Evolutionary conservation across 2,329 filamentous ascomycete genomes (phyloP).

Genomic region (Cadophora sp.): DNA sequence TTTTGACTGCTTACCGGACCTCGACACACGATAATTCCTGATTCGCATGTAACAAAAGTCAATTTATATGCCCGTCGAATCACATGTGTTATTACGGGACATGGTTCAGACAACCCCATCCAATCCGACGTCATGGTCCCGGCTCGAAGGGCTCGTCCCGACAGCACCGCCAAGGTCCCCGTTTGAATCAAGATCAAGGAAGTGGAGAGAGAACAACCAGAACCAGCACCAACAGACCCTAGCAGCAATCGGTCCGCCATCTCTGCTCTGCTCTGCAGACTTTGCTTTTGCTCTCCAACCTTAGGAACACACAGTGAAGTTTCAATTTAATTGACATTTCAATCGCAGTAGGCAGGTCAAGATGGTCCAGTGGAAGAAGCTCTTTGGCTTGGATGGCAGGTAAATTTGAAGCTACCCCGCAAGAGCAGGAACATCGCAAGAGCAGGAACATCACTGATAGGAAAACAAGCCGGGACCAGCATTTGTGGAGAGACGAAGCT

Average conservation of each 20-base stretch:
- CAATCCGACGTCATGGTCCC: conserved; percentile 9
- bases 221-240: neutral
- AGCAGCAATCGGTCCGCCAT: neutral
- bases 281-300: neutral
- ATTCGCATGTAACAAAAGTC: neutral
- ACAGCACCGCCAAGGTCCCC: neutral
- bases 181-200: conserved; percentile 21
- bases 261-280: neutral
- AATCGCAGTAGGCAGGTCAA: neutral
- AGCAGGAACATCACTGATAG: conserved; percentile 22
- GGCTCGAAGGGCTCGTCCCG: neutral
- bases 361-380: conserved; percentile 43
- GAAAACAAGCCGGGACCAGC: conserved; percentile 32
- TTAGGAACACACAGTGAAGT: neutral
- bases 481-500: conserved; percentile 41
- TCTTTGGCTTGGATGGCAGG: conserved; percentile 42
- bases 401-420: conserved; percentile 30
- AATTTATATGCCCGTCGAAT: neutral
- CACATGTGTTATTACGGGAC: neutral
- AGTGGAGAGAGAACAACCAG: conserved; percentile 16
- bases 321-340: neutral
- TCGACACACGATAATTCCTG: conserved; percentile 2
- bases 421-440: conserved; percentile 5
- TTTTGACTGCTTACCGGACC: neutral
- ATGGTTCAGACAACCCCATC: neutral